These are phyloP conservation scores for Silene coronaria DNA, from an alignment of 179 eudicot genomes.

Conservation along the genomic window DNA sequence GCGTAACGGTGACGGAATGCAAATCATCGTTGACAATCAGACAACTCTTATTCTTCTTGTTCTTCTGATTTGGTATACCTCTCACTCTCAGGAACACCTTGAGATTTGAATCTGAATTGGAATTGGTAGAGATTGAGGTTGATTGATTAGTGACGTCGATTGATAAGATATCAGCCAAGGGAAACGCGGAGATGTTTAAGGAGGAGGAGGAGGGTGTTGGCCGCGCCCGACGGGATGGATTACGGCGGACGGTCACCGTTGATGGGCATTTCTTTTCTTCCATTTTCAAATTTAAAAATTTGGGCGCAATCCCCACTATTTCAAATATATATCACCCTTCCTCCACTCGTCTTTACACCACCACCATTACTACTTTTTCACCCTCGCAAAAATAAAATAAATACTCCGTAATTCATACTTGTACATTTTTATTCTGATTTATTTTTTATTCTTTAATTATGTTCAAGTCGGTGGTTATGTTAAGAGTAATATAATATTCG, in stretches of 20 bases:
- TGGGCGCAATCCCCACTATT: too few relatives aligned
- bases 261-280: slow-evolving; percentile 18
- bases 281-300: neutral
- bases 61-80: neutral
- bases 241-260: slow-evolving; percentile 61
- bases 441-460: too few relatives aligned
- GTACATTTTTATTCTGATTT: too few relatives aligned
- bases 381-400: too few relatives aligned
- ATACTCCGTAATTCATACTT: too few relatives aligned
- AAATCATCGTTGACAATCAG: slow-evolving; percentile 44
- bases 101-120: slow-evolving; percentile 25
- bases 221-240: slow-evolving; percentile 61
- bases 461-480: too few relatives aligned
- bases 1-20: slow-evolving; percentile 51
- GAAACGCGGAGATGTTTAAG: slow-evolving; percentile 36
- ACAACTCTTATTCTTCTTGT: slow-evolving; percentile 27
- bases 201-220: slow-evolving; percentile 35
- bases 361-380: too few relatives aligned
- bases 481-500: too few relatives aligned
- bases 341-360: too few relatives aligned
- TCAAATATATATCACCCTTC: too few relatives aligned
- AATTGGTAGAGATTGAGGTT: too few relatives aligned
- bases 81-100: slow-evolving; percentile 57
- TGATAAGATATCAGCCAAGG: slow-evolving; percentile 13
- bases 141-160: neutral